phyloP scores from a whole-genome alignment of 192 early-diverging fungal genomes.

The Backusella circina region DNA sequence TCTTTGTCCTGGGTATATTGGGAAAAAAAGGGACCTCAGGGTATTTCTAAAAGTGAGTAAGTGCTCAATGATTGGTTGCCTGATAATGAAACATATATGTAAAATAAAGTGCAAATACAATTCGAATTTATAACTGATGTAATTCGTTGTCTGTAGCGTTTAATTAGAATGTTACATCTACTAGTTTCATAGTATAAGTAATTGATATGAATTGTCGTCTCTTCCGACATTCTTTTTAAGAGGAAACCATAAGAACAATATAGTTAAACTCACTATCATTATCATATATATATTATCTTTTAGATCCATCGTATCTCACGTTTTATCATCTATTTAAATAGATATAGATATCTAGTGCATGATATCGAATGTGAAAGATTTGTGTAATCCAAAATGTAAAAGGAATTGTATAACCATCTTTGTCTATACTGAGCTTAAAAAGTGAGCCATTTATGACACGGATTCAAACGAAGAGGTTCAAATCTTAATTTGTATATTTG shows the following conservation, averaged over 20 bases:
- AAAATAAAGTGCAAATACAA: not conserved
- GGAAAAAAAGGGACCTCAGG: not conserved
- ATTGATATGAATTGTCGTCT: too few relatives aligned
- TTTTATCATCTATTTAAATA: too few relatives aligned
- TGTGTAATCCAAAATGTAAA: not conserved
- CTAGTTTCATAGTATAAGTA: too few relatives aligned
- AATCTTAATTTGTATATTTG: not conserved
- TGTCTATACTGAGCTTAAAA: not conserved
- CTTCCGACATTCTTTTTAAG: too few relatives aligned
- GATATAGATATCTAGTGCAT: not conserved
- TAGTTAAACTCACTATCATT: too few relatives aligned
- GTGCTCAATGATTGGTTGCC: not conserved
- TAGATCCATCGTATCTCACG: too few relatives aligned
- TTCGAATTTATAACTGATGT: not conserved
- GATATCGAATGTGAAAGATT: not conserved
- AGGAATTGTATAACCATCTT: too few relatives aligned
- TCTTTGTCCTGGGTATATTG: not conserved
- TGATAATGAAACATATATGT: not conserved
- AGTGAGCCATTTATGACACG: not conserved
- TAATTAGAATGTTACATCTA: too few relatives aligned
- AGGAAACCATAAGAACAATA: too few relatives aligned
- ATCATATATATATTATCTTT: too few relatives aligned
- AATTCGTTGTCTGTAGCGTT: too few relatives aligned
- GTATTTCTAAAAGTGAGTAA: not conserved
- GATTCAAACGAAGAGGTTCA: not conserved